Evolutionary conservation across 176 grass and related monocot species (phyloP).

Genomic region (Triticum dicoccoides): DNA sequence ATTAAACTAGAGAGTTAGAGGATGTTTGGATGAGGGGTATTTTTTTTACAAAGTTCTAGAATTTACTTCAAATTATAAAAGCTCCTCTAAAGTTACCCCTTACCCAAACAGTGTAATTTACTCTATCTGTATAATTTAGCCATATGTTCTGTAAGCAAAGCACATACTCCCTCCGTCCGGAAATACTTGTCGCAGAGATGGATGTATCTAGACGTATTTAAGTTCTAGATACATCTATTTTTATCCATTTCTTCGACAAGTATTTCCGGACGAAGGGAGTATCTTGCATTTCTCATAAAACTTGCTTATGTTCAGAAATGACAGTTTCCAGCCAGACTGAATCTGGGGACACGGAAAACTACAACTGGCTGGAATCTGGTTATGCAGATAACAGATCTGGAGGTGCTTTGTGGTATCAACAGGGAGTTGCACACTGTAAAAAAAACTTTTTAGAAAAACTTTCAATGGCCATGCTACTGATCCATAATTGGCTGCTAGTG

Average conservation of each 20-base stretch:
- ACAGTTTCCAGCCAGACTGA: not conserved
- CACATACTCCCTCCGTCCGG: not conserved
- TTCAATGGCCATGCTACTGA: not conserved
- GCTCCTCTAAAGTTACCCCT: not conserved
- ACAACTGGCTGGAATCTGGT: not conserved
- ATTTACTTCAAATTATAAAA: not conserved
- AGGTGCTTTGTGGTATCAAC: not conserved
- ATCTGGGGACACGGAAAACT: not conserved
- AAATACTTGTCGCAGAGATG: too few species aligned
- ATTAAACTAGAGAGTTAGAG: not conserved
- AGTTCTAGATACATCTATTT: too few species aligned
- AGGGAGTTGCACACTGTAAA: not conserved
- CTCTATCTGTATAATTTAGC: not conserved
- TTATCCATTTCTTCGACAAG: too few species aligned
- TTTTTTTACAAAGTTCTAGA: not conserved
- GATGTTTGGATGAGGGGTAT: not conserved
- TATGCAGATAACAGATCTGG: not conserved
- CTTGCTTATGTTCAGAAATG: not conserved
- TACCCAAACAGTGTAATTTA: not conserved
- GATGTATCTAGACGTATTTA: too few species aligned
- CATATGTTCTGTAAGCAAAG: not conserved
- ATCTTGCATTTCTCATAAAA: not conserved
- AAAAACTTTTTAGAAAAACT: not conserved
- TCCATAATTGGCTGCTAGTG: not conserved
- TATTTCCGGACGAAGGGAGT: too few species aligned